A percentile compares a stretch with the other conserved stretches of the same genome.
These are phyloP conservation scores for Rhizophlyctis rosea DNA, from an alignment of 192 early-diverging fungal species.

Conservation along the genomic window DNA sequence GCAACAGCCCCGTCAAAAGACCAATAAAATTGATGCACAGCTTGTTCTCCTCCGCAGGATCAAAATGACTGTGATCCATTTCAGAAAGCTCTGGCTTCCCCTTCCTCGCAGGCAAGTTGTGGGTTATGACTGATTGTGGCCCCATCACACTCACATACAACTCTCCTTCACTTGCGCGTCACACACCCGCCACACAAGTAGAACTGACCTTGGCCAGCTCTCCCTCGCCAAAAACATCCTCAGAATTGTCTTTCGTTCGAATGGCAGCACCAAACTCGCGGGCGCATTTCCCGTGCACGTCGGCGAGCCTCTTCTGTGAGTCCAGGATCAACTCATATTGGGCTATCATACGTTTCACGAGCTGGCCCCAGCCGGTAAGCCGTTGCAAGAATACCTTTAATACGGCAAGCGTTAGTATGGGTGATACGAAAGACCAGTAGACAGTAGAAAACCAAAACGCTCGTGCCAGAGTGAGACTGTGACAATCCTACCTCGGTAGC, in stretches of 20 bases:
- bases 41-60: constrained; percentile 22
- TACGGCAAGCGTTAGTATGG: too few species aligned
- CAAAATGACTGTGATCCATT: constrained; percentile 31
- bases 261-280: constrained; percentile 30
- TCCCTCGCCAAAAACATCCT: constrained; percentile 34
- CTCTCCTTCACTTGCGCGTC: too few species aligned
- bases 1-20: too few species aligned
- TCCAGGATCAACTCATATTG: constrained; percentile 39
- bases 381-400: constrained; percentile 41
- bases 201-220: constrained; percentile 37
- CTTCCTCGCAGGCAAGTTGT: background rate
- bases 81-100: constrained; percentile 25
- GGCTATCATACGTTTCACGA: constrained; percentile 34
- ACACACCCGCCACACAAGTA: too few species aligned
- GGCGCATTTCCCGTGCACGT: constrained; percentile 25
- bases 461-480: too few species aligned
- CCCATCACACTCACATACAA: too few species aligned
- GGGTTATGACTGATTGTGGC: background rate
- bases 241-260: constrained; percentile 6
- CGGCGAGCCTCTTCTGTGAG: constrained; percentile 40
- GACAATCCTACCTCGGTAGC: background rate
- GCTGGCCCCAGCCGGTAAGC: constrained; percentile 37
- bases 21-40: too few species aligned
- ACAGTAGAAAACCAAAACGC: too few species aligned
- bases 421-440: too few species aligned